Percentiles rank a stretch among this genome's conserved stretches.
Conservation (phyloP, 352 stramenopile genomes). For the Globisporangium emineosum region DNA sequence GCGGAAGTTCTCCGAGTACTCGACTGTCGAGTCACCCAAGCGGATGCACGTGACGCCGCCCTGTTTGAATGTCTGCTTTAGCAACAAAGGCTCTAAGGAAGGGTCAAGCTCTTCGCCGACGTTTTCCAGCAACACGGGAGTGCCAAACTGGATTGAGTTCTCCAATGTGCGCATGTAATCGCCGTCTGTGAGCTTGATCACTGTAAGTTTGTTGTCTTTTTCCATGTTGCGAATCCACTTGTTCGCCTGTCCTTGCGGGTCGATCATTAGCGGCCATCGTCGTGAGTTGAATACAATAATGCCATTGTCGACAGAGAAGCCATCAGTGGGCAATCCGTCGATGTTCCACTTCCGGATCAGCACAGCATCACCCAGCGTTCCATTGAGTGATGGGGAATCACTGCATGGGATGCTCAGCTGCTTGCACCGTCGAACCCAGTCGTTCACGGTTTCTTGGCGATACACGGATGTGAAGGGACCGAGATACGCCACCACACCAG, state of each 20-base stretch:
- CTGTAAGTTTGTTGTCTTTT: constrained; percentile 81
- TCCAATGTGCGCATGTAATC: constrained; percentile 93
- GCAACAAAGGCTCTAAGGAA: constrained; percentile 90
- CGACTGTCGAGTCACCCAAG: constrained; percentile 90
- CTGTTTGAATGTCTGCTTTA: constrained; percentile 95
- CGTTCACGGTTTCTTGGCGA: constrained; percentile 67
- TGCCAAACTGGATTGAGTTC: constrained; percentile 92
- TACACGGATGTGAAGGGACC: constrained; percentile 92
- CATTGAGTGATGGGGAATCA: constrained; percentile 81
- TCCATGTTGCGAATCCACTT: constrained; percentile 97
- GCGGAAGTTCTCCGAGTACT: constrained; percentile 90
- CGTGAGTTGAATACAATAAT: constrained; percentile 94
- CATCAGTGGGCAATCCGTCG: constrained; percentile 90
- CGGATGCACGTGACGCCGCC: constrained; percentile 90
- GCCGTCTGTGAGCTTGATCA: constrained; percentile 93
- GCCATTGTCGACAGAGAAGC: constrained; percentile 93
- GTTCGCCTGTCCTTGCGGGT: constrained; percentile 93
- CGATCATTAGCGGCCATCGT: constrained; percentile 94
- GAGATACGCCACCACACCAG: constrained; percentile 91
- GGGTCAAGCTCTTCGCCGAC: constrained; percentile 91
- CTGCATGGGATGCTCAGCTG: constrained; percentile 78
- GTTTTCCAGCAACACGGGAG: constrained; percentile 91
- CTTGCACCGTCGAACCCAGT: constrained; percentile 81
- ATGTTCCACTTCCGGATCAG: constrained; percentile 95
- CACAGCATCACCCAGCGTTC: constrained; percentile 90